Evolutionary conservation across 352 stramenopile species (phyloP), one percentile per base, ranked within the genome.

Genomic region (Peronospora destructor): DNA sequence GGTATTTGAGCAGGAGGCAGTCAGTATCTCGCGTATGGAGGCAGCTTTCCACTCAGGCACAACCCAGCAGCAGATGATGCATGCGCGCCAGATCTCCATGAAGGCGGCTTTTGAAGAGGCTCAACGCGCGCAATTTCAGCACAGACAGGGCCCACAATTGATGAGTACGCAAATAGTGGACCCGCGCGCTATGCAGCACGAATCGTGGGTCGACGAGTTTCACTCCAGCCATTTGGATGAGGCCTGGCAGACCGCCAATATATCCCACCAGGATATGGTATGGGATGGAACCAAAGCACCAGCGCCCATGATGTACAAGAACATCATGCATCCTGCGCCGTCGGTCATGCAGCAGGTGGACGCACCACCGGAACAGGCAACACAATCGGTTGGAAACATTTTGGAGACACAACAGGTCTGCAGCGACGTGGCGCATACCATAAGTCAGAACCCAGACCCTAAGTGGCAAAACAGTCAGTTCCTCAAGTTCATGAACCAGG

Each of bases 381-480:
- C 49, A 25, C 50, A 71, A 48, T 53, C 66, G 5, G 55, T 57
- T 42, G 36, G 45, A 13, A 58, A 53, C 8, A 69, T 68, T 41
- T 25, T 63, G 19, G 65, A 80, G 41, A 68, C 74, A n/a, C 64
- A 73, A 51, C 65, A 78, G 17, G 73, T 61, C 7, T 87, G 77
- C 10, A 67, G 50, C 48, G 71, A 86, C 19, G 89, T 91, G 73
- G 80, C 80, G 43, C 71, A 64, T 30, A 79, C 74, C 4, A 87
- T 93, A 80, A 74, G 68, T 44, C 76, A 89, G 56, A 87, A 88
- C 55, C 64, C 64, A 7, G 75, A 91, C 50, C 68, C 76, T 2
- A 88, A 87, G 57, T 93, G 68, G 53, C 79, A 93, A 56, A 84
- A 90, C 49, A 93, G 83, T 63, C 74, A 93, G 45, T 93, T 93